Evolutionary conservation across 768 basidiomycete species (phyloP).

Genomic region (Boletellus emodensis): DNA sequence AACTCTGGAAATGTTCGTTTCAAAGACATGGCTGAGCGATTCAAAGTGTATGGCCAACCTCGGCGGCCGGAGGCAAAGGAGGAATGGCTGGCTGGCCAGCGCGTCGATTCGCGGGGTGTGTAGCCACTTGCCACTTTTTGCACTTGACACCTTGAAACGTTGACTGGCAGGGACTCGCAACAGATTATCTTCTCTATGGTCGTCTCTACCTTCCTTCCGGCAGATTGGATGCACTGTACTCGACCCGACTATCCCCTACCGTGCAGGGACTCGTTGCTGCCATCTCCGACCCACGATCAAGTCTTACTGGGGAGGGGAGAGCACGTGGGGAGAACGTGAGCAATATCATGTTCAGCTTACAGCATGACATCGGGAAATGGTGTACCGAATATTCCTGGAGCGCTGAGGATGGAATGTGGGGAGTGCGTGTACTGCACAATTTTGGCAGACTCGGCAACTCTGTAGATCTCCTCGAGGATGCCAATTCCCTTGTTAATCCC

Average conservation of each 20-base stretch:
- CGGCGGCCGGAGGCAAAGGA: slow-evolving; percentile 73
- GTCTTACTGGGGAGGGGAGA: slow-evolving; percentile 37
- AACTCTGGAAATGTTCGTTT: slow-evolving; percentile 69
- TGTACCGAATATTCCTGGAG: slow-evolving; percentile 94
- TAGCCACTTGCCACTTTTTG: slow-evolving; percentile 15
- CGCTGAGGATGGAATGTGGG: slow-evolving; percentile 92
- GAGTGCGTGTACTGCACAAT: slow-evolving; percentile 83
- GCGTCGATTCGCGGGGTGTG: slow-evolving; percentile 71
- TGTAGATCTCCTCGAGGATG: slow-evolving; percentile 35
- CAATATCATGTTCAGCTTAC: slow-evolving; percentile 78
- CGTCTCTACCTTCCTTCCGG: slow-evolving; percentile 87
- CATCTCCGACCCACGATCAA: slow-evolving; percentile 74
- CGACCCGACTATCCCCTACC: slow-evolving; percentile 73
- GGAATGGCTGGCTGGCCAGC: slow-evolving; percentile 76
- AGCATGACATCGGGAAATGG: slow-evolving; percentile 91
- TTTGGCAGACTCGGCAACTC: slow-evolving; percentile 66
- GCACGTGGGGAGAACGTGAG: slow-evolving; percentile 47
- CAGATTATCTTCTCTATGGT: slow-evolving; percentile 93
- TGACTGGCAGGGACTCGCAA: slow-evolving; percentile 18
- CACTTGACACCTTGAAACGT: slow-evolving; percentile 10
- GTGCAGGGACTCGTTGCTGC: slow-evolving; percentile 81
- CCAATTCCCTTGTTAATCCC: slow-evolving; percentile 20
- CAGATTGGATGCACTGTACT: slow-evolving; percentile 85
- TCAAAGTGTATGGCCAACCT: slow-evolving; percentile 80
- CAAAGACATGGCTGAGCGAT: slow-evolving; percentile 87